These are phyloP conservation scores for Nadsonia commutata DNA, from an alignment of 1,139 yeast genomes.

Conservation along the genomic window DNA sequence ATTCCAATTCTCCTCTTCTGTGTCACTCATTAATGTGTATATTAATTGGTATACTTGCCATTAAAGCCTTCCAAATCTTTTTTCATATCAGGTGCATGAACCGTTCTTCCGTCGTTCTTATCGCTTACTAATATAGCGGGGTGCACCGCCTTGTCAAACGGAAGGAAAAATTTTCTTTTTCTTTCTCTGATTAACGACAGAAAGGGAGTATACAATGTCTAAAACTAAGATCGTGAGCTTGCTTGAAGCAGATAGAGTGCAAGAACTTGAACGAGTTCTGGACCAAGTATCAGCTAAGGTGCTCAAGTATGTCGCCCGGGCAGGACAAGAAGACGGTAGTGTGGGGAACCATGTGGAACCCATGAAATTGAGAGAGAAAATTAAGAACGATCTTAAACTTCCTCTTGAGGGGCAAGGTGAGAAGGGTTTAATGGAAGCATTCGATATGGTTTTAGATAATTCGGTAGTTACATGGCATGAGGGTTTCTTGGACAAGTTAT, in stretches of 20 bases:
- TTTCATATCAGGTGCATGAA: too few relatives aligned
- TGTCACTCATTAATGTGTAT: too few relatives aligned
- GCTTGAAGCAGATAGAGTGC: not conserved
- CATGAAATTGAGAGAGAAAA: not conserved
- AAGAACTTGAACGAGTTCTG: not conserved
- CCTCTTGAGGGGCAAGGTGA: constrained; percentile 25
- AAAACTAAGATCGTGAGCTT: not conserved
- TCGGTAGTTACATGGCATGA: constrained; percentile 82
- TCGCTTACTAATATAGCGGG: too few relatives aligned
- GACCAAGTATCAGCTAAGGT: not conserved
- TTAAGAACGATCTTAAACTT: constrained; percentile 14
- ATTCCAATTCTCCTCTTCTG: not conserved
- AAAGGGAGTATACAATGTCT: too few relatives aligned
- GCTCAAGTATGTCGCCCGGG: not conserved
- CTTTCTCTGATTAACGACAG: too few relatives aligned
- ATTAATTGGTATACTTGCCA: too few relatives aligned
- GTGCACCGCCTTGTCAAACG: too few relatives aligned
- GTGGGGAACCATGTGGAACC: not conserved
- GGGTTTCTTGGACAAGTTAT: constrained; percentile 71
- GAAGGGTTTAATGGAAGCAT: constrained; percentile 31
- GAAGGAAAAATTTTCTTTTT: too few relatives aligned
- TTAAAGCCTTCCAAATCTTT: too few relatives aligned
- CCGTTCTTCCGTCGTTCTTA: too few relatives aligned
- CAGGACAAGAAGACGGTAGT: not conserved
- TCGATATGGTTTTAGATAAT: constrained; percentile 46